Base-by-base conservation (phyloP, 768 basidiomycete species). In the Roridomyces roridus region DNA sequence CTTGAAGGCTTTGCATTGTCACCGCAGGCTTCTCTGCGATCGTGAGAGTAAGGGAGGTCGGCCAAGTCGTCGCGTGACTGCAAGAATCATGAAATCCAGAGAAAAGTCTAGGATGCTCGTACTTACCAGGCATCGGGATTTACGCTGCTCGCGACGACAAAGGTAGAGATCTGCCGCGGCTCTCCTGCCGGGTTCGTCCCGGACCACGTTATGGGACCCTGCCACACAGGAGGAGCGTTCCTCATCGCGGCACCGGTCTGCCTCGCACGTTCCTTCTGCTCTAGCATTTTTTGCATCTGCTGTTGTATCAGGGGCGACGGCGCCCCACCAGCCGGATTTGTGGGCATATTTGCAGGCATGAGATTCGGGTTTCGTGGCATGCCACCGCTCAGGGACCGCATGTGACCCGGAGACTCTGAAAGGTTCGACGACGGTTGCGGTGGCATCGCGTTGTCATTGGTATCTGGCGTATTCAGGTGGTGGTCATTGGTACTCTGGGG, bases 281-380 rank as follows among this genome's bases (percentile, higher is more conserved):
- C 84, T 5, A 74, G 63, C 60, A 79, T 55, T 60, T 81, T 84
- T 53, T 80, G 78, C 74, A 82, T 77, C 59, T 83, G 85, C 25
- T 26, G 35, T 57, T 64, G 43, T 14, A 55, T 46, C 57, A 55
- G 42, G 23, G 52, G 58, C 26, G 42, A 55, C 20, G 48, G 12
- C 3, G 46, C 46, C 63, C 64, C 36, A 60, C 60, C 45, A 40
- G 31, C 39, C 45, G 47, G 55, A 57, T 57, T 59, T 52, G 43
- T 53, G n/a, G 17, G 47, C 45, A 55, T 56, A 57, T 57, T 59
- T 52, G 43, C 51, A n/a, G 17, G 47, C 45, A 55, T 56, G 37
- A 49, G 51, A 20, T 63, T 36, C 55, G 39, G 35, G 39, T 41
- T 46, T 21, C 43, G n/a, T 9, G 39, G 35, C 40, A 21, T 24